These are phyloP conservation scores for Plectosphaerella cucumerina DNA, from an alignment of 2,329 filamentous ascomycete genomes.

Conservation along the genomic window DNA sequence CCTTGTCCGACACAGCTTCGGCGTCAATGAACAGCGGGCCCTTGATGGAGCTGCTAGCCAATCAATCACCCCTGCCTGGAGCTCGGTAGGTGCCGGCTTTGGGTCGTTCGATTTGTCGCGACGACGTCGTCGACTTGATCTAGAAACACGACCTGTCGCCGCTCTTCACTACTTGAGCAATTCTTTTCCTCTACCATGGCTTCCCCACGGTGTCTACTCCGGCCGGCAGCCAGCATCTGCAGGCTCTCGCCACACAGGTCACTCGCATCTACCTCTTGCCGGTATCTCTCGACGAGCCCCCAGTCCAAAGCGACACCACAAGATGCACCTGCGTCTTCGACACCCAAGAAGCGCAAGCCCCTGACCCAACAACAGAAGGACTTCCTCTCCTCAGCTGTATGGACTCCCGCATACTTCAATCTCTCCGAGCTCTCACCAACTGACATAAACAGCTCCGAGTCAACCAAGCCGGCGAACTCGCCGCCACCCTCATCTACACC, in stretches of 20 bases:
- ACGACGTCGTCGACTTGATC: neutral
- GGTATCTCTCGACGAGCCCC: conserved; percentile 1
- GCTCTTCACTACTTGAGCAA: neutral
- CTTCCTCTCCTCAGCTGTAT: conserved; percentile 70
- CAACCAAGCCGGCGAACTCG: conserved; percentile 97
- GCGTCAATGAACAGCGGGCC: too few species aligned
- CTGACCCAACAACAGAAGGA: conserved; percentile 67
- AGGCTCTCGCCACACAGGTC: neutral
- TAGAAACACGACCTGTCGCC: neutral
- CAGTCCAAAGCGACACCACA: neutral
- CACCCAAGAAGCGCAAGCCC: conserved; percentile 45
- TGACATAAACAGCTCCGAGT: conserved; percentile 65
- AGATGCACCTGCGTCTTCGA: conserved; percentile 16
- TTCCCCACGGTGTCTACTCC: conserved; percentile 2
- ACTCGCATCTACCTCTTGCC: neutral
- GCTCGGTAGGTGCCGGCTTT: conserved; percentile 2
- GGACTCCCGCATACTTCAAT: conserved; percentile 1
- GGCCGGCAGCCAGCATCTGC: conserved; percentile 1
- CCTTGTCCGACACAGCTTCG: conserved; percentile 2
- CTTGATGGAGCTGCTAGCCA: too few species aligned
- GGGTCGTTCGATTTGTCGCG: conserved; percentile 7
- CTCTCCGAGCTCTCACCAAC: neutral
- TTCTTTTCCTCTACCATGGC: conserved; percentile 6
- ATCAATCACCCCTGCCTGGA: conserved; percentile 1
- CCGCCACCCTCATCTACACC: conserved; percentile 89